Evolutionary conservation across 2,329 filamentous ascomycete species (phyloP), one percentile per base, ranked within the genome.

Genomic region (Claviceps pusilla): DNA sequence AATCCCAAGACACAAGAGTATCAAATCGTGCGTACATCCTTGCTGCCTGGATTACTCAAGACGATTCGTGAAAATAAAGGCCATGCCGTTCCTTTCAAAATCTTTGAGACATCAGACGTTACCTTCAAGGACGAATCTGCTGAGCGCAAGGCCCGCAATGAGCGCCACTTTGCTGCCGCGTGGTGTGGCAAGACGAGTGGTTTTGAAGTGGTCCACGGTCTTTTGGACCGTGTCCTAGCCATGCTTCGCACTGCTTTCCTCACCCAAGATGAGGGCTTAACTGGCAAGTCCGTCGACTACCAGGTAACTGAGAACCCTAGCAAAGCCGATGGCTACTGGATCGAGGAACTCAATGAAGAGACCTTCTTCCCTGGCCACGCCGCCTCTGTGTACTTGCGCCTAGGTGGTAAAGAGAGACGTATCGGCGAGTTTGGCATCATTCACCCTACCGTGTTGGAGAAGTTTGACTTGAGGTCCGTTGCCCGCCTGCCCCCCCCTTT

Each of bases 1-100:
- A 96, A 96, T 69, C 90, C 90, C 54, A 96, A 96, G 75, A 94
- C 89, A 0, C 78, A 82, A 31, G 90, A 96, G 67, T 96, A 95
- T 71, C 90, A 96, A 70, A 84, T 96, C 54, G 90, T 95, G 31
- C 85, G 90, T 56, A 95, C 90, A 31, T 88, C 82, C 4, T 75
- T 96, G 35, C 75, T 96, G 0, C 89, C 90, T 0, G 90, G 90
- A 57, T 78, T 96, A 24, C 77, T 96, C 61, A 96, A 96, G 79
- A 96, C 90, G 1, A 86, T 96, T 60, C 82, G 87, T 54, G 90
- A 95, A 72, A 96, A 96, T 75, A 91, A 90, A 75, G 81, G 87
- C 61, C 89, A 95, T 68, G 78, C 80, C 48, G 79, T 96, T 16
- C 90, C 90, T 3, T 89, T 96, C 71, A 89, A 89, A 75, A 85